Evolutionary conservation across 1,284 basidiomycete genomes (phyloP).

Genomic region (Chalciporus sp.): DNA sequence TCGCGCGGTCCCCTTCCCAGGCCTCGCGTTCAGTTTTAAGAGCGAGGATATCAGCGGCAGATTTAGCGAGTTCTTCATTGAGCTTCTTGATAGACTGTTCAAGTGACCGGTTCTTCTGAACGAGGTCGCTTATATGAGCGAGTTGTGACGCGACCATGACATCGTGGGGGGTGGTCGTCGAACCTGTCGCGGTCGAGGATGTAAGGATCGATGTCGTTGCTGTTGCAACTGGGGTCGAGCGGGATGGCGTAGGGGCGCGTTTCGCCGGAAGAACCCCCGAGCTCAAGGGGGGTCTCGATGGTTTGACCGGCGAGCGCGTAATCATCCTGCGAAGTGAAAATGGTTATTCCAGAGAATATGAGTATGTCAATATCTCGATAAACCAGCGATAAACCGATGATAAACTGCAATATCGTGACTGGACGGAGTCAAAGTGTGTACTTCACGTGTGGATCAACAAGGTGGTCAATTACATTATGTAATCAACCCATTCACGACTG

Average conservation of each 20-base stretch:
- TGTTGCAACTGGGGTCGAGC: constrained; percentile 16
- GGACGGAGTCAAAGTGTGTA: background rate
- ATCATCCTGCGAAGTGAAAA: constrained; percentile 23
- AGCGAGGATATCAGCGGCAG: constrained; percentile 15
- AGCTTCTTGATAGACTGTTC: constrained; percentile 59
- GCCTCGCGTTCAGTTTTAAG: constrained; percentile 25
- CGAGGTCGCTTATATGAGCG: constrained; percentile 66
- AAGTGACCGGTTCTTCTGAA: constrained; percentile 61
- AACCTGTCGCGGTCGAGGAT: constrained; percentile 32
- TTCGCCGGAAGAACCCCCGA: constrained; percentile 14
- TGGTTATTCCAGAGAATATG: background rate
- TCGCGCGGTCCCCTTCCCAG: constrained; percentile 37
- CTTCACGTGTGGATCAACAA: background rate
- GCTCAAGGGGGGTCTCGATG: constrained; percentile 11
- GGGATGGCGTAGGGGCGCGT: constrained; percentile 25
- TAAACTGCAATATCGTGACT: constrained; percentile 1
- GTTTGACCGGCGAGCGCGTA: constrained; percentile 31
- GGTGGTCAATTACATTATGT: background rate
- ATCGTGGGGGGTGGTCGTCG: constrained; percentile 44
- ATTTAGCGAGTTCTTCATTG: constrained; percentile 46
- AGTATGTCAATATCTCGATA: background rate
- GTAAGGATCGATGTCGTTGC: constrained; percentile 33
- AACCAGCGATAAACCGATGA: too few species aligned
- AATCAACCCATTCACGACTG: too few species aligned
- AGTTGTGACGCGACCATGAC: constrained; percentile 57